Evolutionary conservation across 805 yeast species (phyloP).

Genomic region (Ogataea neopini): DNA sequence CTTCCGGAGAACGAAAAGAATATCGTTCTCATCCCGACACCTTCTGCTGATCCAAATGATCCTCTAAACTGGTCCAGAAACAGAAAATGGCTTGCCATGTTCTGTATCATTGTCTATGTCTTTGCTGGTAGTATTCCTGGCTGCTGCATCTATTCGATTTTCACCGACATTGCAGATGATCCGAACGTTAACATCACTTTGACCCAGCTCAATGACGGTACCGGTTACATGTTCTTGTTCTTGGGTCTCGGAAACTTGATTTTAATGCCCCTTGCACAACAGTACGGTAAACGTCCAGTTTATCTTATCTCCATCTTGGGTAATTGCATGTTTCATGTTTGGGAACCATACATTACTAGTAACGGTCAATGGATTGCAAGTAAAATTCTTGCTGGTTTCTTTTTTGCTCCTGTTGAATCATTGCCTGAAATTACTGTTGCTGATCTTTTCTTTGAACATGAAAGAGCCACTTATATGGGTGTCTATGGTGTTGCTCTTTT

Average conservation of each 20-base stretch:
- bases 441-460: slow-evolving; percentile 53
- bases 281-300: slow-evolving; percentile 41
- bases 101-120: slow-evolving; percentile 44
- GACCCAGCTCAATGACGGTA: slow-evolving; percentile 38
- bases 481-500: slow-evolving; percentile 55
- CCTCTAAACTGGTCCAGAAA: slow-evolving; percentile 62
- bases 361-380: slow-evolving; percentile 36
- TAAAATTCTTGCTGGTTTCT: slow-evolving; percentile 34
- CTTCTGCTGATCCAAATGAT: slow-evolving; percentile 68
- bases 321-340: slow-evolving; percentile 31
- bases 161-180: slow-evolving; percentile 24
- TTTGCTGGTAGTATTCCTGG: slow-evolving; percentile 30
- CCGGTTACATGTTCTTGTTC: slow-evolving; percentile 43
- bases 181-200: slow-evolving; percentile 27
- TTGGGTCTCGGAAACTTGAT: slow-evolving; percentile 42
- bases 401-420: slow-evolving; percentile 44
- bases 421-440: slow-evolving; percentile 50
- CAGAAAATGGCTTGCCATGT: slow-evolving; percentile 49
- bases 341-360: slow-evolving; percentile 36
- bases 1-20: slow-evolving; percentile 26
- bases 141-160: slow-evolving; percentile 32
- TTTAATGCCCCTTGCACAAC: slow-evolving; percentile 40
- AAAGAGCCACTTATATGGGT: slow-evolving; percentile 48
- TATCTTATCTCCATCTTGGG: slow-evolving; percentile 37
- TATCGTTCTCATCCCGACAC: slow-evolving; percentile 63